Evolutionary conservation across 345 rosid genomes (phyloP).

Genomic region (Bruguiera parviflora): DNA sequence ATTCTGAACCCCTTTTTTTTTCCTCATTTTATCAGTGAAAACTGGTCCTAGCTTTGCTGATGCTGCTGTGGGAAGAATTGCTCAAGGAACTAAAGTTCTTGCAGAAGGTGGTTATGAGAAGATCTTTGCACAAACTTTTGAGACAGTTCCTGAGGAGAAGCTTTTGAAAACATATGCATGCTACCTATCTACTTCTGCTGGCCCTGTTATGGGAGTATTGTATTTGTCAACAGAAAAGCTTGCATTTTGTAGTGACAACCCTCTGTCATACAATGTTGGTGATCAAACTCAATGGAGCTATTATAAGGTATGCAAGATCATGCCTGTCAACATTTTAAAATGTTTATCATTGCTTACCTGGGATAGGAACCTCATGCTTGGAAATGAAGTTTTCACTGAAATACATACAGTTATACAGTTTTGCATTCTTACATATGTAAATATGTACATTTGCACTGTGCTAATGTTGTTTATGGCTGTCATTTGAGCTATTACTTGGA

Average conservation of each 20-base stretch:
- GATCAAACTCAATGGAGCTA: slow-evolving; percentile 73
- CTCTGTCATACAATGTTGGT: slow-evolving; percentile 80
- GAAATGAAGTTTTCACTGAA: too few species aligned
- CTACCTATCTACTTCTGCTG: slow-evolving; percentile 94
- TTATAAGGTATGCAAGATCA: slow-evolving; percentile 62
- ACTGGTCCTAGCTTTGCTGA: slow-evolving; percentile 93
- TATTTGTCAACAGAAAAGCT: slow-evolving; percentile 78
- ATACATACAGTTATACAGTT: too few species aligned
- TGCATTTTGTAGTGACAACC: slow-evolving; percentile 80
- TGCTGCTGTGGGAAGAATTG: slow-evolving; percentile 87
- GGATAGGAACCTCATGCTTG: background rate
- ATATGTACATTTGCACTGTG: too few species aligned
- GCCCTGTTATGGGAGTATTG: slow-evolving; percentile 92
- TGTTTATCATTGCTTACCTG: background rate
- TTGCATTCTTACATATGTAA: too few species aligned
- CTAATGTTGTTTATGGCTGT: too few species aligned
- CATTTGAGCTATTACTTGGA: too few species aligned
- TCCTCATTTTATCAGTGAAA: slow-evolving; percentile 52
- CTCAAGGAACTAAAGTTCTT: slow-evolving; percentile 86
- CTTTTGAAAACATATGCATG: slow-evolving; percentile 82
- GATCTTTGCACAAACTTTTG: slow-evolving; percentile 73
- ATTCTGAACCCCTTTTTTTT: background rate
- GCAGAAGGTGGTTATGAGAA: slow-evolving; percentile 99
- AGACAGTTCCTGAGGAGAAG: slow-evolving; percentile 69
- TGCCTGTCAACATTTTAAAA: background rate